Evolutionary conservation across 768 basidiomycete genomes (phyloP).

Genomic region (Serendipita sp.): DNA sequence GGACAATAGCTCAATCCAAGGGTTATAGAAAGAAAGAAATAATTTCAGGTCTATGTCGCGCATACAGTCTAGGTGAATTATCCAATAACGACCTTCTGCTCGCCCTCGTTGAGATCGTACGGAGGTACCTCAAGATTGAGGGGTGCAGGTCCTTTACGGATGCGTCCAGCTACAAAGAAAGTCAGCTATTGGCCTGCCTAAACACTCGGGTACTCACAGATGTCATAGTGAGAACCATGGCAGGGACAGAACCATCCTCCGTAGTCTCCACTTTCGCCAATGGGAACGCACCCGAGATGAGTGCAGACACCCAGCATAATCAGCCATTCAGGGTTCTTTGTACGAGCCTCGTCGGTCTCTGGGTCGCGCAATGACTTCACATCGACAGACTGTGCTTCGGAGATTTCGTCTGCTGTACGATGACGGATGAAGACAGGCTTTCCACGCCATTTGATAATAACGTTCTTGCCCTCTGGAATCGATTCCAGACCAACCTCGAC

Average conservation of each 20-base stretch:
- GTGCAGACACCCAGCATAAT: conserved; percentile 91
- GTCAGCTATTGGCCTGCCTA: conserved; percentile 6
- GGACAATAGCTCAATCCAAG: no score
- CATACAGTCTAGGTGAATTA: conserved; percentile 21
- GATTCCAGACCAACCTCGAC: conserved; percentile 79
- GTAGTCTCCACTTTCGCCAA: conserved; percentile 91
- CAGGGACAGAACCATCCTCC: conserved; percentile 99
- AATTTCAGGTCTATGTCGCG: neutral
- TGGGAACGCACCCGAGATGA: conserved; percentile 95
- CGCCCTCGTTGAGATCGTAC: conserved; percentile 75
- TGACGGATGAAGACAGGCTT: conserved; percentile 99
- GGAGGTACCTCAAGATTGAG: conserved; percentile 88
- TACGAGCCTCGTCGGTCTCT: conserved; percentile 71
- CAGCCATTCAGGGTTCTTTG: conserved; percentile 92
- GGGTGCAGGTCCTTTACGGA: conserved; percentile 92
- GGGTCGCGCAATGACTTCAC: conserved; percentile 87
- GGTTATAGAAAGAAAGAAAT: neutral
- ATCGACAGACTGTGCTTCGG: conserved; percentile 72
- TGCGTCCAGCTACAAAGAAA: conserved; percentile 57
- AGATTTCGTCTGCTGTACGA: conserved; percentile 77
- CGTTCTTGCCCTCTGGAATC: conserved; percentile 97
- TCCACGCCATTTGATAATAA: conserved; percentile 97
- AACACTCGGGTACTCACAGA: conserved; percentile 38
- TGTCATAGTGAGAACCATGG: conserved; percentile 97
- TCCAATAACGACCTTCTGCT: conserved; percentile 77